Base-by-base conservation (phyloP, 768 basidiomycete species). In the Kwoniella heveanensis region DNA sequence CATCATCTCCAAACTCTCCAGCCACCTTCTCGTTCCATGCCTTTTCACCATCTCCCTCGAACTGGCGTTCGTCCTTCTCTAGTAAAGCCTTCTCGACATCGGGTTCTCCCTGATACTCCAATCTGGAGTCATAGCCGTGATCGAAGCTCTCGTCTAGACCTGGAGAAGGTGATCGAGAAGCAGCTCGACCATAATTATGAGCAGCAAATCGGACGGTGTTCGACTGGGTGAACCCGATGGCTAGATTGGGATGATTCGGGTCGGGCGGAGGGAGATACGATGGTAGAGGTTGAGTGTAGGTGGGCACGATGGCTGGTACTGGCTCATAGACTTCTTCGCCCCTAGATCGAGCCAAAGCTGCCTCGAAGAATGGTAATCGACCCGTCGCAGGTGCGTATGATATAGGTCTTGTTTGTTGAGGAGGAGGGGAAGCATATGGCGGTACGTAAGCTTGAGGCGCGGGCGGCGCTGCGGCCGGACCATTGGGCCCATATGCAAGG, bases 211-310 rank as follows among this genome's bases (percentile, higher is more conserved):
- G 68, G n/a, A 70, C 50, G 8, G 71, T 67, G 24, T 46, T 64
- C 12, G 67, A 66, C 37, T 60, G 66, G 1, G 65, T 57, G 44
- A 75, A 67, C 4, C 65, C 65, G 15, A 75, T 48, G 2, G 64
- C 59, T 5, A 76, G 55, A 37, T 70, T 64, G 21, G 74, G 74
- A 52, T 76, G 74, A 56, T 76, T 76, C 13, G 70, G 69, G 57
- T 76, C 74, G 2, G 64, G 51, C 1, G 69, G 64, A 6, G 66
- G 64, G n/a, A 70, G 55, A 53, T 73, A 70, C 2, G 57, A 57
- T 25, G 71, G 64, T 25, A 66, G 26, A 21, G 65, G 66, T 52
- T 70, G 69, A 30, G 36, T 46, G 22, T 64, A 59, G 12, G 39
- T 46, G 1, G 54, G 25, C 10, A 36, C 49, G 24, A 25, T 4